A percentile compares a stretch with the other conserved stretches of the same genome.
Conservation (phyloP, 208 protist species). For the Vickermania spadyakhi region DNA sequence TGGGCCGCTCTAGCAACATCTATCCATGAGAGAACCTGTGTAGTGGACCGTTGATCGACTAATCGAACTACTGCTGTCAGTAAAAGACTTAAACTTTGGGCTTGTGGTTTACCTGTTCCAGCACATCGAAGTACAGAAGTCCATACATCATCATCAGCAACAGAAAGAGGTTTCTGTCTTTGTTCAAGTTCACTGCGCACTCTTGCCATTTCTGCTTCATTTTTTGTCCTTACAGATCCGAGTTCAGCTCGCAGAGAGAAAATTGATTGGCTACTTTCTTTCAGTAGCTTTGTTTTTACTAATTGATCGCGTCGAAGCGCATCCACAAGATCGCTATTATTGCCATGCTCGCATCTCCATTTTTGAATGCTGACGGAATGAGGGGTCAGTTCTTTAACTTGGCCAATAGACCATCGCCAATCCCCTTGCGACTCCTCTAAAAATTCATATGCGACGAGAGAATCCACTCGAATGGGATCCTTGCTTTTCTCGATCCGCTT, state of each 20-base stretch:
- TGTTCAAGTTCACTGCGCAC: conserved; percentile 14
- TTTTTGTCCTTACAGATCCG: conserved; percentile 28
- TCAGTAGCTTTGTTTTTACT: conserved; percentile 14
- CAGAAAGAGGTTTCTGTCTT: conserved; percentile 11
- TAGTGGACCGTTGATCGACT: conserved; percentile 16
- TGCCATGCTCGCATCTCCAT: conserved; percentile 17
- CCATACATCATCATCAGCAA: conserved; percentile 14
- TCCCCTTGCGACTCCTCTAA: conserved; percentile 11
- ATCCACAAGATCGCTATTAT: conserved; percentile 19
- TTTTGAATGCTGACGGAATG: conserved; percentile 21
- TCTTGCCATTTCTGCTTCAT: conserved; percentile 36
- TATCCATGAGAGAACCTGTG: conserved; percentile 18
- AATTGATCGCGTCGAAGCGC: conserved; percentile 16
- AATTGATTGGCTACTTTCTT: conserved; percentile 18
- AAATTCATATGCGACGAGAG: conserved; percentile 50
- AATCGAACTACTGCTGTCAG: conserved; percentile 28
- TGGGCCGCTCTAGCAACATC: conserved; percentile 22
- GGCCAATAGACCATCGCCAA: conserved; percentile 36
- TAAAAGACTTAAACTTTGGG: conserved; percentile 5
- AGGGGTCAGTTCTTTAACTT: conserved; percentile 15
- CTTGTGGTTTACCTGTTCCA: background rate
- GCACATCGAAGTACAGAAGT: conserved; percentile 4
- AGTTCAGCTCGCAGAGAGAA: conserved; percentile 24
- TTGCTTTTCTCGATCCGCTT: conserved; percentile 9
- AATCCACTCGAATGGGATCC: conserved; percentile 14